Evolutionary conservation across 306 rosid species (phyloP).

Genomic region (Gynostemma pentaphyllum): DNA sequence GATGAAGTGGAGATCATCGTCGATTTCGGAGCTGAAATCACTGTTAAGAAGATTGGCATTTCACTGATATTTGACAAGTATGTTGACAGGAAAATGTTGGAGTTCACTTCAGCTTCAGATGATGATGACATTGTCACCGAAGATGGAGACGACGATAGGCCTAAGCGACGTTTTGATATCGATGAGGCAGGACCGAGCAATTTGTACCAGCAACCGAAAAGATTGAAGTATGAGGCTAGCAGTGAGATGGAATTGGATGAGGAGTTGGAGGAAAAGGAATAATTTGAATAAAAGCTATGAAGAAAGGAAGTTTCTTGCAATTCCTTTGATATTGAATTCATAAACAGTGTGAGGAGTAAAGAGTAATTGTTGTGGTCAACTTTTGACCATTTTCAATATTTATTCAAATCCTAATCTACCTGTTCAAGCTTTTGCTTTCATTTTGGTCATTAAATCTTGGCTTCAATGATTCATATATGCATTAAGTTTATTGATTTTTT

Average conservation of each 20-base stretch:
- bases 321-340: too few relatives aligned
- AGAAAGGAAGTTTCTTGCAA: too few relatives aligned
- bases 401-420: too few relatives aligned
- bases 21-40: not conserved
- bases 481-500: too few relatives aligned
- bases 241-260: not conserved
- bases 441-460: too few relatives aligned
- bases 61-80: not conserved
- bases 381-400: too few relatives aligned
- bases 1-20: conserved; percentile 9
- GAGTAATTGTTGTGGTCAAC: too few relatives aligned
- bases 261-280: not conserved
- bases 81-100: not conserved
- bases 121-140: not conserved
- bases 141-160: not conserved
- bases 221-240: not conserved
- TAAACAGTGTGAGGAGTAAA: too few relatives aligned
- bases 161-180: not conserved
- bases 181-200: not conserved
- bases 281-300: too few relatives aligned
- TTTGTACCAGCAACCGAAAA: not conserved
- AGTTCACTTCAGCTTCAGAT: not conserved
- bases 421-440: too few relatives aligned
- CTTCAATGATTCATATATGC: too few relatives aligned
- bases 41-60: conserved; percentile 14